Percentiles rank a stretch among this genome's conserved stretches.
These are phyloP conservation scores for Dipteronia dyeriana DNA, from an alignment of 345 rosid species.

Conservation along the genomic window DNA sequence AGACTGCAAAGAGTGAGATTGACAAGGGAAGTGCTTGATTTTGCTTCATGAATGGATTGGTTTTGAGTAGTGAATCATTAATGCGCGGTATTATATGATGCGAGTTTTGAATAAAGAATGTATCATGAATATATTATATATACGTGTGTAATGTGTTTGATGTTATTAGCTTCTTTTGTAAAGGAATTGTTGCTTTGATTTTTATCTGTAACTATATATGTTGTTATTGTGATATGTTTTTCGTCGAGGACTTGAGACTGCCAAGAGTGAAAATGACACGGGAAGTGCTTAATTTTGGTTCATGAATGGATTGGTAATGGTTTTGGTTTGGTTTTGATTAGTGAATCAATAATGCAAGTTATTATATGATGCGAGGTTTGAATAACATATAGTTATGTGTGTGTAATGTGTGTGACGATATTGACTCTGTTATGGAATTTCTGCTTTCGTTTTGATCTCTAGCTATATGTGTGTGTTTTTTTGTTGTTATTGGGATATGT, in stretches of 20 bases:
- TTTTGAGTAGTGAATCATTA: not conserved
- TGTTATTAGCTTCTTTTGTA: too few species aligned
- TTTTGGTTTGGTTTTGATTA: not conserved
- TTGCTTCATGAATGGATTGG: not conserved
- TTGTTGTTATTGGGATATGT: too few species aligned
- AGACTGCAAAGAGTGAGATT: conserved; percentile 53
- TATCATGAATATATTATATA: too few species aligned
- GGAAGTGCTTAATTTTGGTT: conserved; percentile 4
- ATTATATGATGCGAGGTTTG: not conserved
- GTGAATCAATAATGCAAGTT: not conserved
- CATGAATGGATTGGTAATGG: not conserved
- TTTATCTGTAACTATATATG: too few species aligned
- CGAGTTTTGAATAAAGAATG: too few species aligned
- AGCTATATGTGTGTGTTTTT: too few species aligned
- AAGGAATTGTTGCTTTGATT: too few species aligned
- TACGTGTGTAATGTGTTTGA: too few species aligned
- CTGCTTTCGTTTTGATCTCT: too few species aligned
- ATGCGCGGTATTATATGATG: not conserved
- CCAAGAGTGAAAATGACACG: conserved; percentile 46
- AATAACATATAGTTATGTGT: not conserved
- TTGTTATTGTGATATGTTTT: conserved; percentile 63
- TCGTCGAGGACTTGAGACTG: conserved; percentile 81
- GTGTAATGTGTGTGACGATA: not conserved
- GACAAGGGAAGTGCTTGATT: conserved; percentile 25
- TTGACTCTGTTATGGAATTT: not conserved